phyloP scores from a whole-genome alignment of 768 basidiomycete species.

The Galerina sulciceps region DNA sequence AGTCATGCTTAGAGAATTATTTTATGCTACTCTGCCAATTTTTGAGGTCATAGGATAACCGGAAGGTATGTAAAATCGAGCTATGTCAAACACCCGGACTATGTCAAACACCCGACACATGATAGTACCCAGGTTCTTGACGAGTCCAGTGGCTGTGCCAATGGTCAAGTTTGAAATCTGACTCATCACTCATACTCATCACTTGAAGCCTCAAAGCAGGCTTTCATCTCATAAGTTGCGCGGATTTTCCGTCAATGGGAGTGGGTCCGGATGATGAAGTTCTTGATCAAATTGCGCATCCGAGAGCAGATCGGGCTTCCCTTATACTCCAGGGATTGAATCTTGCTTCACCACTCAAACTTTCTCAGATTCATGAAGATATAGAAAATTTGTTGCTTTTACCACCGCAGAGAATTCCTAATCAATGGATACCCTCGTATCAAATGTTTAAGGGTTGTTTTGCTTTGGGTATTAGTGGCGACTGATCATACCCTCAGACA shows the following conservation, averaged over 20 bases:
- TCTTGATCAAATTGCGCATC: slow-evolving; percentile 52
- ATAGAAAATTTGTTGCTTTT: slow-evolving; percentile 79
- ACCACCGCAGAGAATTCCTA: slow-evolving; percentile 67
- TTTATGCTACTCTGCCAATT: no score
- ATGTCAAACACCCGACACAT: no score
- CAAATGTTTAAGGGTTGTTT: slow-evolving; percentile 67
- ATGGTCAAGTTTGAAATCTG: no score
- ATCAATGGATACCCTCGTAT: slow-evolving; percentile 77
- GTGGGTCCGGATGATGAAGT: slow-evolving; percentile 30
- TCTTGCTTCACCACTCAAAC: slow-evolving; percentile 59
- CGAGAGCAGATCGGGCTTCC: slow-evolving; percentile 41
- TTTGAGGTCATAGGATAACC: no score
- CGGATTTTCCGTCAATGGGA: slow-evolving; percentile 10
- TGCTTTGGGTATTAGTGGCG: slow-evolving; percentile 7
- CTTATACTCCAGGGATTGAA: slow-evolving; percentile 58
- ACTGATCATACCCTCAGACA: slow-evolving; percentile 49
- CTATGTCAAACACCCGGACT: no score
- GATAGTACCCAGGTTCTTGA: no score
- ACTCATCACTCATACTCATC: no score
- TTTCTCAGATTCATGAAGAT: slow-evolving; percentile 61
- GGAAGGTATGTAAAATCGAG: no score
- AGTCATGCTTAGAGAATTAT: no score
- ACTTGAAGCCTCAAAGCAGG: no score
- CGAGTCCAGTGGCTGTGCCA: no score
- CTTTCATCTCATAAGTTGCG: neutral